These are phyloP conservation scores for Nicotiana noctiflora DNA, from an alignment of 257 asterid species.

Conservation along the genomic window DNA sequence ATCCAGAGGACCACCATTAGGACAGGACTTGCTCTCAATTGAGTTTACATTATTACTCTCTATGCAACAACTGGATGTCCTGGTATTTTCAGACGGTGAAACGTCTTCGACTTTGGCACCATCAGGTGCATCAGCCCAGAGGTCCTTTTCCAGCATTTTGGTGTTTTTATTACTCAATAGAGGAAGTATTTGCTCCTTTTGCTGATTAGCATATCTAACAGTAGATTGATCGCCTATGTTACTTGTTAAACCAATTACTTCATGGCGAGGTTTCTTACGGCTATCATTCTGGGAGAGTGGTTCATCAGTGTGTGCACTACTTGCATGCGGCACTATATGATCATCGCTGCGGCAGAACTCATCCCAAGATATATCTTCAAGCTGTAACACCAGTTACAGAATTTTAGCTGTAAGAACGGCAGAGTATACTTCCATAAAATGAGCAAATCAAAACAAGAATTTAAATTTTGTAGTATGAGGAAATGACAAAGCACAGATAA, in stretches of 20 bases:
- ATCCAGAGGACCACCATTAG: slow-evolving; percentile 27
- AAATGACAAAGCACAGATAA: neutral
- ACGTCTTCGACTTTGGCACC: slow-evolving; percentile 36
- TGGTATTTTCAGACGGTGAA: slow-evolving; percentile 41
- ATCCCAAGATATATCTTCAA: slow-evolving; percentile 73
- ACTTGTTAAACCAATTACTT: slow-evolving; percentile 25
- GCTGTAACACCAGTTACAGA: slow-evolving; percentile 57
- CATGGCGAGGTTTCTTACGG: slow-evolving; percentile 35
- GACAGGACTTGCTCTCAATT: slow-evolving; percentile 29
- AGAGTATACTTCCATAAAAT: slow-evolving; percentile 30
- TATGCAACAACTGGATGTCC: slow-evolving; percentile 26
- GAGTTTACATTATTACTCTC: slow-evolving; percentile 28
- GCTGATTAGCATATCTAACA: slow-evolving; percentile 21
- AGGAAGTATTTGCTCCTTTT: slow-evolving; percentile 22
- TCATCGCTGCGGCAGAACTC: slow-evolving; percentile 56
- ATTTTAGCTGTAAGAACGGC: slow-evolving; percentile 52
- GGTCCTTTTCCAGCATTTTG: slow-evolving; percentile 42
- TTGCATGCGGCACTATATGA: slow-evolving; percentile 68
- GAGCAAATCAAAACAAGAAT: slow-evolving; percentile 10
- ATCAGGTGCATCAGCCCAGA: slow-evolving; percentile 30
- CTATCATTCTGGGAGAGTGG: slow-evolving; percentile 32
- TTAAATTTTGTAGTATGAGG: neutral
- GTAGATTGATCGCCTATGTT: slow-evolving; percentile 24
- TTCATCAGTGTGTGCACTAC: slow-evolving; percentile 21
- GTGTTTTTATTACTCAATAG: slow-evolving; percentile 33